Conservation (phyloP, 805 yeast genomes). For the Wilhelminamyces savonicus region DNA sequence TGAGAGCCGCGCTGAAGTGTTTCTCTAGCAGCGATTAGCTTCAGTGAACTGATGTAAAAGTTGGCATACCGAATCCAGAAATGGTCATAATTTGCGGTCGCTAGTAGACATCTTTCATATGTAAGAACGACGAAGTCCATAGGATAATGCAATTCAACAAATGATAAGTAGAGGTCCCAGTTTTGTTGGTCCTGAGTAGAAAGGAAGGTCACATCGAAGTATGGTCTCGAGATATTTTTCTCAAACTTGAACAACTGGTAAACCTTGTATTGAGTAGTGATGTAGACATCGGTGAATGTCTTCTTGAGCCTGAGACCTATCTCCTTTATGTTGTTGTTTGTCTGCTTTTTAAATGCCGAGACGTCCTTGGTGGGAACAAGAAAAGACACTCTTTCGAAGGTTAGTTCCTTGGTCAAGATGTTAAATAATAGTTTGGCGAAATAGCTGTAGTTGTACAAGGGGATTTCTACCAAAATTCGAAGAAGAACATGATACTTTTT, state of each 20-base stretch:
- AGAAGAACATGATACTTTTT: constrained; percentile 37
- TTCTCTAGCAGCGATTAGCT: constrained; percentile 35
- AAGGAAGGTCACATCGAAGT: constrained; percentile 26
- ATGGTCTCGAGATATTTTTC: constrained; percentile 30
- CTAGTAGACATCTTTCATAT: constrained; percentile 44
- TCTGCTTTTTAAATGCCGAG: constrained; percentile 5
- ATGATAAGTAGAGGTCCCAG: constrained; percentile 56
- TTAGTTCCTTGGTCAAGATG: constrained; percentile 18
- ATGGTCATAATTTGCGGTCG: constrained; percentile 37
- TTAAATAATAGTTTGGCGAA: constrained; percentile 36
- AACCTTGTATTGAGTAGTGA: constrained; percentile 48
- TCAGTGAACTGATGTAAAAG: constrained; percentile 28
- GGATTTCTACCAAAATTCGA: constrained; percentile 48
- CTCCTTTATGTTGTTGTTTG: constrained; percentile 17
- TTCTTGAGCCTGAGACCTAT: constrained; percentile 36
- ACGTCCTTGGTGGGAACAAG: constrained; percentile 15
- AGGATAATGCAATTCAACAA: constrained; percentile 37
- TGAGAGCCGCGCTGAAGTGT: constrained; percentile 29
- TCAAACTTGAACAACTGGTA: constrained; percentile 49
- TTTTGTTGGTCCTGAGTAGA: constrained; percentile 43
- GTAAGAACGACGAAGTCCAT: constrained; percentile 18
- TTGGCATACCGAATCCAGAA: constrained; percentile 49
- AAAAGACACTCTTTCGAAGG: constrained; percentile 7
- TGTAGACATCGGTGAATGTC: constrained; percentile 44
- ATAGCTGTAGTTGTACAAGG: constrained; percentile 46